phyloP scores from a whole-genome alignment of 768 basidiomycete species.

The Suillus tomentosus region DNA sequence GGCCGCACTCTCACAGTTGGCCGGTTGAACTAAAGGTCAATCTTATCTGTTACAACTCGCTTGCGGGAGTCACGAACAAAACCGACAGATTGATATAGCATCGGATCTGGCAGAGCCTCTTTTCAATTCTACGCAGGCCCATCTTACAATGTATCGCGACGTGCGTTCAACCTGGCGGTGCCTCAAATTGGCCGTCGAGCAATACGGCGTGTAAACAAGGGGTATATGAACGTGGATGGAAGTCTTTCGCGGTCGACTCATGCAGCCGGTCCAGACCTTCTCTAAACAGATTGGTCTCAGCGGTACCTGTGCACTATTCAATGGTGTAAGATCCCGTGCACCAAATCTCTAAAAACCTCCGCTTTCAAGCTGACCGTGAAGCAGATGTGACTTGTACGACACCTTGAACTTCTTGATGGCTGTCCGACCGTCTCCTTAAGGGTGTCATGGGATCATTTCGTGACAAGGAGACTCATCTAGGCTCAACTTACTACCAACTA shows the following conservation, averaged over 20 bases:
- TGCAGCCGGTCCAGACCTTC: slow-evolving; percentile 3
- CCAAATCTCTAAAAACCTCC: slow-evolving; percentile 3
- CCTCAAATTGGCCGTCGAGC: not conserved
- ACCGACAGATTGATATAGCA: not conserved
- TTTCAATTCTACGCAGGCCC: not conserved
- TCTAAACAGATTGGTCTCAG: not conserved
- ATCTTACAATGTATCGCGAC: not conserved
- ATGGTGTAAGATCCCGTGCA: slow-evolving; percentile 4
- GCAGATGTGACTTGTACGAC: not conserved
- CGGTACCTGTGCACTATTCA: not conserved
- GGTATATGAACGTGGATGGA: slow-evolving; percentile 7
- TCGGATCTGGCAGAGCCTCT: not conserved
- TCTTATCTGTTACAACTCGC: slow-evolving; percentile 1
- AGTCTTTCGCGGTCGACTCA: slow-evolving; percentile 2
- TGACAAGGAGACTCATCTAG: slow-evolving; percentile 7
- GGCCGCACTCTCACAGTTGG: not conserved
- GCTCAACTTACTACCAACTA: not conserved
- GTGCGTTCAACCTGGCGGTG: not conserved
- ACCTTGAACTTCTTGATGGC: not conserved
- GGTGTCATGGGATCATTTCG: not conserved
- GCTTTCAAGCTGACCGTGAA: not conserved
- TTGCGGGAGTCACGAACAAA: not conserved
- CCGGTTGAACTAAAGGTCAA: not conserved
- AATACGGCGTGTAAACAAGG: slow-evolving; percentile 9
- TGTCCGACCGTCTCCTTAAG: not conserved